Evolutionary conservation across 495 filamentous ascomycete genomes (phyloP).

Genomic region (Saxophila tyrrhenica): DNA sequence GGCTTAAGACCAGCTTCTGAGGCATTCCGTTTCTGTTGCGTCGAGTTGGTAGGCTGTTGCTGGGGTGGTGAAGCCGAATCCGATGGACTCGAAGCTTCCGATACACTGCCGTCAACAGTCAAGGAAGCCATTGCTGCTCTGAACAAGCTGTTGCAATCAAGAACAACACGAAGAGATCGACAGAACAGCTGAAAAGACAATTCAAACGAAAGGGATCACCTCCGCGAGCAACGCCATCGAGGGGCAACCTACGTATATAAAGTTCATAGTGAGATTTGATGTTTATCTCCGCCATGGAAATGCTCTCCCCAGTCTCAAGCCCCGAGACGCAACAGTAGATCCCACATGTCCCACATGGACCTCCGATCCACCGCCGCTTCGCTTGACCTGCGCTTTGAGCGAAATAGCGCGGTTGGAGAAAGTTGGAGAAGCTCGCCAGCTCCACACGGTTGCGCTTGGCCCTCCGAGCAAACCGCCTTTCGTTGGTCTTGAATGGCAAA

Average conservation of each 20-base stretch:
- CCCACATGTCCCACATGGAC: not conserved
- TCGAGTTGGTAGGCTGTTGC: conserved; percentile 1
- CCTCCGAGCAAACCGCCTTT: not conserved
- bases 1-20: conserved; percentile 29
- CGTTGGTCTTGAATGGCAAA: not conserved
- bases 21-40: conserved; percentile 30
- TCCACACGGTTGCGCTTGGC: not conserved
- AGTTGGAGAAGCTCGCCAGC: not conserved
- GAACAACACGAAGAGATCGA: not conserved
- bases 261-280: conserved; percentile 1
- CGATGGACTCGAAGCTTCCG: conserved; percentile 13
- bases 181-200: not conserved
- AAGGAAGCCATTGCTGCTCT: conserved; percentile 3
- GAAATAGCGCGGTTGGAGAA: not conserved
- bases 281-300: conserved; percentile 15
- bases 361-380: not conserved
- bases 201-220: not conserved
- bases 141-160: not conserved
- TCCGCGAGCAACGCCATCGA: not conserved
- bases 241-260: not conserved
- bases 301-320: not conserved
- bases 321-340: not conserved
- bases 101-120: not conserved
- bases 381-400: not conserved
- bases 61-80: not conserved